Conservation (phyloP, 371 early-diverging fungal genomes). For the Funneliformis caledonium region DNA sequence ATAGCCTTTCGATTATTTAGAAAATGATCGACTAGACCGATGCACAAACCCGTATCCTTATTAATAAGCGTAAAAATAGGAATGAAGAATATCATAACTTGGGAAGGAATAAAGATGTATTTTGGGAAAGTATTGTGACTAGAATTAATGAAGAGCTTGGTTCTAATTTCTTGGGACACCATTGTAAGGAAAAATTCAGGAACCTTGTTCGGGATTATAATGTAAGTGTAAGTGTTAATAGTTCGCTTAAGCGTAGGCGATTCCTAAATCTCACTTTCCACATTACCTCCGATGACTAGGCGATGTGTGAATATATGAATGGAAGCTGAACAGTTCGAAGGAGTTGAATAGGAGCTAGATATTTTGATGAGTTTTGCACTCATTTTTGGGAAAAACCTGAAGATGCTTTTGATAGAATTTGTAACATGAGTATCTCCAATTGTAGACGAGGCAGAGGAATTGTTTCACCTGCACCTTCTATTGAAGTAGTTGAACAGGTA, state of each 20-base stretch:
- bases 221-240: too few species aligned
- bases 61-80: not conserved
- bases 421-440: conserved; percentile 22
- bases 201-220: conserved; percentile 31
- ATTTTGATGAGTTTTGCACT: too few species aligned
- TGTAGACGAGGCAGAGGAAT: conserved; percentile 34
- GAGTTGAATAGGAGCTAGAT: too few species aligned
- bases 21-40: conserved; percentile 25
- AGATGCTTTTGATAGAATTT: conserved; percentile 16
- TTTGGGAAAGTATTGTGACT: conserved; percentile 34
- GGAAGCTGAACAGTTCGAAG: not conserved
- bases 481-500: conserved; percentile 33
- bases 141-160: conserved; percentile 21
- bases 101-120: conserved; percentile 10
- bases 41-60: conserved; percentile 14
- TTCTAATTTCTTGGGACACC: conserved; percentile 19
- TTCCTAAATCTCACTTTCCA: not conserved
- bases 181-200: conserved; percentile 25
- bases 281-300: conserved; percentile 11
- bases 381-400: not conserved
- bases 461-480: conserved; percentile 38
- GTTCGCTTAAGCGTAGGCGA: not conserved
- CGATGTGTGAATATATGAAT: conserved; percentile 29
- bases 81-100: conserved; percentile 20
- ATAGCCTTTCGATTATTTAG: too few species aligned